Conservation (phyloP, 352 stramenopile species). For the Phytopythium ostracodes region DNA sequence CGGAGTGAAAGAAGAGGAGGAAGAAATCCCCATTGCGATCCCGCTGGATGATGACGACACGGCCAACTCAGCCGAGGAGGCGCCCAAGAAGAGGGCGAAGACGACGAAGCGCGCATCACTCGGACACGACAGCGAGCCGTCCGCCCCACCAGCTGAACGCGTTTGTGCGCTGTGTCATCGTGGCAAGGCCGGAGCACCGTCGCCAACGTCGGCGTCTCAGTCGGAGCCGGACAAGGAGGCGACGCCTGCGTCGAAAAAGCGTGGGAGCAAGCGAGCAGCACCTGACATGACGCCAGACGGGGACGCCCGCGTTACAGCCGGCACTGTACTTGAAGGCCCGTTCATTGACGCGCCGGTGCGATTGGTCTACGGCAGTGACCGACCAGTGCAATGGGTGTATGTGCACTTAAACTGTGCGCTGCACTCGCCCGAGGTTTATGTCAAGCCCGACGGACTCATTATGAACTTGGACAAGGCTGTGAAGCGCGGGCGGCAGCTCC, state of each 20-base stretch:
- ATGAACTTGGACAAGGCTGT: constrained; percentile 74
- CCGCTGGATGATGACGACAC: constrained; percentile 27
- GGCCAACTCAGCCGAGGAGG: constrained; percentile 6
- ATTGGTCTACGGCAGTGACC: constrained; percentile 63
- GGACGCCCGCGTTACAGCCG: constrained; percentile 19
- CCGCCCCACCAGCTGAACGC: constrained; percentile 19
- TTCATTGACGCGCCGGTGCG: constrained; percentile 77
- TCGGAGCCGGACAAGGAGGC: constrained; percentile 12
- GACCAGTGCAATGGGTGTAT: constrained; percentile 57
- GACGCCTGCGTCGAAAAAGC: constrained; percentile 4
- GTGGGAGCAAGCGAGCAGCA: constrained; percentile 9
- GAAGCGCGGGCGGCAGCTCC: constrained; percentile 72
- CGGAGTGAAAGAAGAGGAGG: background rate
- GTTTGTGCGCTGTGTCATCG: constrained; percentile 58
- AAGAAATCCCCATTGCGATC: constrained; percentile 22
- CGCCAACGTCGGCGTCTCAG: background rate
- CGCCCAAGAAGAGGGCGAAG: constrained; percentile 15
- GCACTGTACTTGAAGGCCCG: constrained; percentile 45
- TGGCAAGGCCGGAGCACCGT: constrained; percentile 28
- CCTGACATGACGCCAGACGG: background rate
- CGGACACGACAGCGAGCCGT: constrained; percentile 1
- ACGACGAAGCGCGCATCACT: constrained; percentile 18
- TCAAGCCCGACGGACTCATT: constrained; percentile 77
- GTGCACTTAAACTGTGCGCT: constrained; percentile 82
- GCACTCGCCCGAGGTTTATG: constrained; percentile 78